Base-by-base conservation (phyloP, 331 rosid species). In the Malus hybrid region DNA sequence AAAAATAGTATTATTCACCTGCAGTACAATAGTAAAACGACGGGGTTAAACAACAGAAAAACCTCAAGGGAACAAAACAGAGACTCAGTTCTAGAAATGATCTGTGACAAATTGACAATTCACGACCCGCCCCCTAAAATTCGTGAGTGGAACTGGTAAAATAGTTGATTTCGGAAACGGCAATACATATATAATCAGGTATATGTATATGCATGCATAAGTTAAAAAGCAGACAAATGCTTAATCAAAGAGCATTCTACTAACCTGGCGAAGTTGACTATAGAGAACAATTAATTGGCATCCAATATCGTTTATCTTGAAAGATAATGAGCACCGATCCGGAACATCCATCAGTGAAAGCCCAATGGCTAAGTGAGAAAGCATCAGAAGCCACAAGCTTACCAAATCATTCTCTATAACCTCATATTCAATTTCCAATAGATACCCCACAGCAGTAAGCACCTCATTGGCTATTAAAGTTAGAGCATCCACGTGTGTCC, bases 201-300 rank as follows among this genome's bases (percentile, higher is more conserved):
- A 29, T 7, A 78, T 19, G 48, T 33, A 48, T 58, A 66, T 14
- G 33, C 12, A 58, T 80, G 65, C 33, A 42, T 60, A 39, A 63
- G 32, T 6, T 14, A 18, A 44, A 63, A 72, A 33, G 13, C 22
- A 42, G 16, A 12, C 56, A 46, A 71, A 64, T 34, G 67, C 14
- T 65, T 44, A 39, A 73, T 77, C 65, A 71, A 73, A 72, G 69
- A 62, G 66, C 78, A 61, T 53, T 52, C 56, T 77, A 86, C 89
- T 24, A 86, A 94, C 99, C 99, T 92, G 96, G 63, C 99, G 97
- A 78, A 94, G 92, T 84, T 94, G 95, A 81, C 97, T 64, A 65
- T 88, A 90, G 74, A 94, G 89, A 75, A 71, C 73, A 80, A 92
- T 63, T 79, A 89, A 81, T 71, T 87, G 95, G 78, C 95, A 86